Conservation (phyloP, 2,329 filamentous ascomycete species). For the Talaromyces albobiverticillius region DNA sequence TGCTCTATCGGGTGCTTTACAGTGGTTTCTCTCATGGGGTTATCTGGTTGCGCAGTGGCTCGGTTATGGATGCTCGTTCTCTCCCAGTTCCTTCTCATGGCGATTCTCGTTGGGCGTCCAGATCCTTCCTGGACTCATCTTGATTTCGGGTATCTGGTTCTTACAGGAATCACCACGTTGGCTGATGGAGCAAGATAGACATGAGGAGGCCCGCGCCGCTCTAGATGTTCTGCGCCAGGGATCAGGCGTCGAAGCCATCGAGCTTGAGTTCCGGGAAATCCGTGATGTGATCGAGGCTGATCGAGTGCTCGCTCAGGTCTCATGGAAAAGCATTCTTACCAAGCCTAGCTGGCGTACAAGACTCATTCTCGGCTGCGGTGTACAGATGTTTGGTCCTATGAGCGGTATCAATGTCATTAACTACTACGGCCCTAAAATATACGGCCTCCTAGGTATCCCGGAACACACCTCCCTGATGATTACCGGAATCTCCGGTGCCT, state of each 20-base stretch:
- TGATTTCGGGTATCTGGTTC: constrained; percentile 31
- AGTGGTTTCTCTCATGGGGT: constrained; percentile 47
- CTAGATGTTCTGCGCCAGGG: constrained; percentile 28
- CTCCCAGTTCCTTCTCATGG: constrained; percentile 15
- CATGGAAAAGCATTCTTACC: constrained; percentile 40
- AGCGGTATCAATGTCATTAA: constrained; percentile 49
- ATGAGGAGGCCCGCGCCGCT: constrained; percentile 31
- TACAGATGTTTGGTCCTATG: constrained; percentile 50
- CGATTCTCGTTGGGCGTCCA: constrained; percentile 34
- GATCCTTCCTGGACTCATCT: constrained; percentile 40
- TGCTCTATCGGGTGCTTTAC: constrained; percentile 39
- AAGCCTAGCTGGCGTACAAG: constrained; percentile 46
- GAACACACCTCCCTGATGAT: constrained; percentile 49
- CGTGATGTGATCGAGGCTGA: constrained; percentile 39
- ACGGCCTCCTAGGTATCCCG: constrained; percentile 43
- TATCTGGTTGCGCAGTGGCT: constrained; percentile 34
- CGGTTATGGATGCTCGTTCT: neutral
- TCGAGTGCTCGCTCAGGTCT: constrained; percentile 30
- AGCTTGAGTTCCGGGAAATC: constrained; percentile 44
- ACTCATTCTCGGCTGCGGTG: constrained; percentile 46
- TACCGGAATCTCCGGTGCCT: constrained; percentile 50
- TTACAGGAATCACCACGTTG: constrained; percentile 35
- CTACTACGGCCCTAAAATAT: constrained; percentile 45
- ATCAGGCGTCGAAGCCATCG: constrained; percentile 31
- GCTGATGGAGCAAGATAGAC: constrained; percentile 37